Percentiles rank a stretch among this genome's conserved stretches.
Evolutionary conservation across 805 yeast species (phyloP).

Genomic region (Metschnikowia dekortorum): DNA sequence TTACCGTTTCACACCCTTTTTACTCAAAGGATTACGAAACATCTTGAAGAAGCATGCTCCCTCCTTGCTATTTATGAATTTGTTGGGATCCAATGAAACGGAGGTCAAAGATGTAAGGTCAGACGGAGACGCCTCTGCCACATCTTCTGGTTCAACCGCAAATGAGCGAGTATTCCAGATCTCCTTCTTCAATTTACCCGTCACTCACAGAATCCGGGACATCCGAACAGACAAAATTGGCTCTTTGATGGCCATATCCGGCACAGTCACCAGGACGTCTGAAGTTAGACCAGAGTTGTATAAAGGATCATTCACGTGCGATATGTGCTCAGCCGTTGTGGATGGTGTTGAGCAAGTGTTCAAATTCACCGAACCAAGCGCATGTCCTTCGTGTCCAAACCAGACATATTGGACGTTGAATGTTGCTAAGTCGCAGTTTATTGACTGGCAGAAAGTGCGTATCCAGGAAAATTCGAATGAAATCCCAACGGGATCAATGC

Average conservation of each 20-base stretch:
- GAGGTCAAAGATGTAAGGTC: constrained; percentile 31
- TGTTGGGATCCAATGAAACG: constrained; percentile 35
- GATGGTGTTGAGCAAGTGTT: constrained; percentile 91
- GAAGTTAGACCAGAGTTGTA: constrained; percentile 94
- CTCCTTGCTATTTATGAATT: constrained; percentile 42
- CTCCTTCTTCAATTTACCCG: constrained; percentile 81
- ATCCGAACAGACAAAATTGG: constrained; percentile 88
- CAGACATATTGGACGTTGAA: constrained; percentile 82
- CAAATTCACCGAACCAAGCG: constrained; percentile 90
- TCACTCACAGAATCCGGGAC: constrained; percentile 81
- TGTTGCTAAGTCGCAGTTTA: constrained; percentile 76
- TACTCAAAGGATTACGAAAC: constrained; percentile 67
- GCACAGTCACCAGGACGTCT: constrained; percentile 93
- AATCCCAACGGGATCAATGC: constrained; percentile 98
- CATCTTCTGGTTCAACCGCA: constrained; percentile 44
- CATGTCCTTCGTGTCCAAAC: constrained; percentile 87
- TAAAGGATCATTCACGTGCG: constrained; percentile 85
- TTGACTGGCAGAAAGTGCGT: constrained; percentile 95
- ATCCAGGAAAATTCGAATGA: constrained; percentile 95
- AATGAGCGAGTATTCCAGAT: constrained; percentile 81
- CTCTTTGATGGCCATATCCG: constrained; percentile 74
- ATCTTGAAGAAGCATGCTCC: constrained; percentile 77
- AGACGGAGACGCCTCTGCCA: constrained; percentile 28
- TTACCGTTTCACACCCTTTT: constrained; percentile 85
- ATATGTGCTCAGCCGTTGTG: constrained; percentile 75